Percentiles rank a stretch among this genome's conserved stretches.
Conservation (phyloP, 1,284 basidiomycete species). For the Malassezia psittaci region DNA sequence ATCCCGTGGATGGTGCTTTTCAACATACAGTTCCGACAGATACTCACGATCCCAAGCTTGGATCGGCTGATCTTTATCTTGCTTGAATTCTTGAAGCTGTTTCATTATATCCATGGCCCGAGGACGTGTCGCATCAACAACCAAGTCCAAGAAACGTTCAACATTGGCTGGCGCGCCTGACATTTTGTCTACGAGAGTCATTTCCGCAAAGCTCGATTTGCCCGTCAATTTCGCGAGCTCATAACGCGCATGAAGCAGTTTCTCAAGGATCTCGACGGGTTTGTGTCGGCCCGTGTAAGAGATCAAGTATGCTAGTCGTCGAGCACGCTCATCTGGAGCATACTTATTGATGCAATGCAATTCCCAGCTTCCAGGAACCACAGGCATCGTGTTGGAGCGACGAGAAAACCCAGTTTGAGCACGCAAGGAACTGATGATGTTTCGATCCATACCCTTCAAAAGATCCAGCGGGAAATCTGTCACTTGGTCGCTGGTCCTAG, state of each 20-base stretch:
- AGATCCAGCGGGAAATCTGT: slow-evolving; percentile 25
- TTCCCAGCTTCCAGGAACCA: slow-evolving; percentile 54
- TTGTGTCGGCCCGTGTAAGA: slow-evolving; percentile 28
- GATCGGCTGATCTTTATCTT: slow-evolving; percentile 6
- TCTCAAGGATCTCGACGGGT: slow-evolving; percentile 36
- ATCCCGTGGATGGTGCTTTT: slow-evolving; percentile 17
- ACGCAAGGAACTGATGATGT: slow-evolving; percentile 11
- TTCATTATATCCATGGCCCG: slow-evolving; percentile 25
- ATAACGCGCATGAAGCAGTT: slow-evolving; percentile 28
- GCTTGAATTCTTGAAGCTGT: slow-evolving; percentile 29
- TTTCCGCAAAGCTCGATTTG: slow-evolving; percentile 33
- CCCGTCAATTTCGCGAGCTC: slow-evolving; percentile 41
- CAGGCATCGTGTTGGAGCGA: slow-evolving; percentile 6
- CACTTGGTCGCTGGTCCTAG: slow-evolving; percentile 17
- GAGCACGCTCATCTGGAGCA: slow-evolving; percentile 65
- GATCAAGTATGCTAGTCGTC: slow-evolving; percentile 61
- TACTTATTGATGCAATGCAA: slow-evolving; percentile 84
- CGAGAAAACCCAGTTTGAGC: neutral
- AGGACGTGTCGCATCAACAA: slow-evolving; percentile 32
- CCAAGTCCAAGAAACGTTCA: slow-evolving; percentile 30
- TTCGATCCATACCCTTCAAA: slow-evolving; percentile 23
- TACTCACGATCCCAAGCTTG: slow-evolving; percentile 44
- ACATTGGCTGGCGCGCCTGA: slow-evolving; percentile 36
- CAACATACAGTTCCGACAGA: slow-evolving; percentile 34
- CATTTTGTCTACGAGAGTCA: slow-evolving; percentile 46